A percentile compares a stretch with the other conserved stretches of the same genome.
Evolutionary conservation across 2,329 filamentous ascomycete genomes (phyloP).

Genomic region (Fusarium torreyae): DNA sequence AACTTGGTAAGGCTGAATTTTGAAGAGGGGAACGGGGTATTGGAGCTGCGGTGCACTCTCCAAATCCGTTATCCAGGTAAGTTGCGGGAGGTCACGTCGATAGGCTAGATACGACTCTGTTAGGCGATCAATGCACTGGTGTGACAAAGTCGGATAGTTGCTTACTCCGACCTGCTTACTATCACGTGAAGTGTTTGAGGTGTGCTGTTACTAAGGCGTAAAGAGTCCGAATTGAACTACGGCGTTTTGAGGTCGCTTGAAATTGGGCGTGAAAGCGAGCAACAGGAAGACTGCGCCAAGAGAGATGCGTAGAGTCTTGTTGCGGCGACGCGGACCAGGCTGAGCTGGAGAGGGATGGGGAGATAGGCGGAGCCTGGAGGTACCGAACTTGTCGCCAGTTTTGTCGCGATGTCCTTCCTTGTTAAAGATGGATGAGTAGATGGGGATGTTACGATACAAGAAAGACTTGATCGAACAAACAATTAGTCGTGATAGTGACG

Average conservation of each 20-base stretch:
- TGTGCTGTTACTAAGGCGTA: conserved; percentile 4
- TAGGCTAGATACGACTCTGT: conserved; percentile 20
- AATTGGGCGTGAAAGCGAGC: conserved; percentile 18
- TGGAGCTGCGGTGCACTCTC: conserved; percentile 27
- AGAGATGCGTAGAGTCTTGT: conserved; percentile 26
- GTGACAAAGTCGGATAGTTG: conserved; percentile 34
- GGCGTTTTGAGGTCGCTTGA: conserved; percentile 31
- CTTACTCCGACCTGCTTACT: conserved; percentile 46
- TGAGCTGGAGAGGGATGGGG: conserved; percentile 18
- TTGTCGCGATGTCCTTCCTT: conserved; percentile 20
- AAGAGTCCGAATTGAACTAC: conserved; percentile 13
- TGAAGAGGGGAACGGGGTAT: conserved; percentile 9
- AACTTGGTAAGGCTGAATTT: conserved; percentile 27
- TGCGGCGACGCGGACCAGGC: conserved; percentile 20
- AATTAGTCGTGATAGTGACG: conserved; percentile 21
- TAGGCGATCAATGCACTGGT: conserved; percentile 16
- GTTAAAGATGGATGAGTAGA: neutral
- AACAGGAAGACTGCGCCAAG: conserved; percentile 20
- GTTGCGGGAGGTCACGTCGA: conserved; percentile 14
- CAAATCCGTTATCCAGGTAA: conserved; percentile 11
- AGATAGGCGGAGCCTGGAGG: conserved; percentile 38
- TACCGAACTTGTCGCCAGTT: conserved; percentile 40
- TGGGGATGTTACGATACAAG: conserved; percentile 13
- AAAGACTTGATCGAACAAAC: conserved; percentile 19
- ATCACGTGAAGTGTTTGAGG: conserved; percentile 30